Evolutionary conservation across 2,329 filamentous ascomycete genomes (phyloP), one percentile per base, ranked within the genome.

Genomic region (Aspergillus proliferans): DNA sequence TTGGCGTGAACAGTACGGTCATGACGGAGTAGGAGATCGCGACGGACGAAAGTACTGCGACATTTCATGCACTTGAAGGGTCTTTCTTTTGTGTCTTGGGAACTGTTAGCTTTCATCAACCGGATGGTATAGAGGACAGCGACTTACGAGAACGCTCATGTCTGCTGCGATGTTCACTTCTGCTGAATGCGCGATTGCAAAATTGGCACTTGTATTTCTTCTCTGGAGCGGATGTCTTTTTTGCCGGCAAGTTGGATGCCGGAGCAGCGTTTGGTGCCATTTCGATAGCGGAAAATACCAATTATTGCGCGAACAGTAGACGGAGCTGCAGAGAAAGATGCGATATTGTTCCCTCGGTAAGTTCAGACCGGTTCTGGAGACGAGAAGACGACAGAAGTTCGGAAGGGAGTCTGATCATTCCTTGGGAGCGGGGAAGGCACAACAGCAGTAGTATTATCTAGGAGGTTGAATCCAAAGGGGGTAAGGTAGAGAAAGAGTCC

Each of bases 121-220:
- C 26, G 26, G 24, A 22, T 6, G 28, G 38, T 38, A 45, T 14
- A 19, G 44, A 30, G 44, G 34, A 24, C 54, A 14, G 21, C 8
- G 2, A 92, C 92, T 79, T 93, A 97, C 93, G 93, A 70, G 90
- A 95, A 75, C 93, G 83, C 75, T 98, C 93, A 74, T 98, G 93
- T 73, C 93, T 82, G 74, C 90, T 96, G 63, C 93, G 84, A 73
- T 98, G 93, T 74, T 98, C 93, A 71, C 90, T 95, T 71, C 93
- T 82, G 76, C 91, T 96, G 72, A 98, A 98, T 56, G 93, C 93
- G 72, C 93, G 83, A 75, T 91, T 91, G 78, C 93, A 97, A 74
- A 95, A 97, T 78, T 95, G 90, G 77, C 93, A 98, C 73, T 97
- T 96, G 83, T 98, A 98, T 75, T 96, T 95, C 79, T 94, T 92